Evolutionary conservation across 2,329 filamentous ascomycete genomes (phyloP), one percentile per base, ranked within the genome.

Genomic region (Elsinoe necatrix): DNA sequence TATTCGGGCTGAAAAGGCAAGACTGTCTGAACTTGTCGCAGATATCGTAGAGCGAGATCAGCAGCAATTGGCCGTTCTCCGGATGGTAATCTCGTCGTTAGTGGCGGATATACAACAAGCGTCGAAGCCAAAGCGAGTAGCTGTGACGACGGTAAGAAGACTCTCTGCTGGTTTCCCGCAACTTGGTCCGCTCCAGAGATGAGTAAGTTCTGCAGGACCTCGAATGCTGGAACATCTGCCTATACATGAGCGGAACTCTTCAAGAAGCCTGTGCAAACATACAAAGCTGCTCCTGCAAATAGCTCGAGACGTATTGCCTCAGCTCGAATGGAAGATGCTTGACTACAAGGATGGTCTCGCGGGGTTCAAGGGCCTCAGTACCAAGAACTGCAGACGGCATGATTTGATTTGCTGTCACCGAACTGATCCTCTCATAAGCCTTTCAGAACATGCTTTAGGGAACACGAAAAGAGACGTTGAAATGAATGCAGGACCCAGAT

Each of bases 61-160:
- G 88, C 77, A 8, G 87, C 80, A 50, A 83, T 77, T 54, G 78
- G 71, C 55, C 82, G 80, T 18, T 86, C 83, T 11, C 73, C 65
- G 7, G 82, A 80, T 25, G 79, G 77, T 2, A 85, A 80, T 51
- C 87, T 83, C 2, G 85, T 93, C 0, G 91, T 96, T 61, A 87
- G 81, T 21, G 76, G 73, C 0, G 92, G 92, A 65, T 95, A 89
- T 12, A 93, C 80, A n/a, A 85, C 71, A n/a, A 96, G 75, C 1
- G 89, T 93, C 42, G 79, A 82, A n/a, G 90, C 79, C 7, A 96
- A 75, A 6, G 87, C 84, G 21, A 97, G 75, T 61, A 92, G 84
- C 57, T 82, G 80, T 0, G 86, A 78, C 1, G 86, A 81, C 1
- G 92, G 87, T 16, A 89, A 14, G 21, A 47, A 56, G 18, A 47